Percentiles rank a stretch among this genome's conserved stretches.
Evolutionary conservation across 2,329 filamentous ascomycete species (phyloP).

Genomic region (Trichoderma aggressivum): DNA sequence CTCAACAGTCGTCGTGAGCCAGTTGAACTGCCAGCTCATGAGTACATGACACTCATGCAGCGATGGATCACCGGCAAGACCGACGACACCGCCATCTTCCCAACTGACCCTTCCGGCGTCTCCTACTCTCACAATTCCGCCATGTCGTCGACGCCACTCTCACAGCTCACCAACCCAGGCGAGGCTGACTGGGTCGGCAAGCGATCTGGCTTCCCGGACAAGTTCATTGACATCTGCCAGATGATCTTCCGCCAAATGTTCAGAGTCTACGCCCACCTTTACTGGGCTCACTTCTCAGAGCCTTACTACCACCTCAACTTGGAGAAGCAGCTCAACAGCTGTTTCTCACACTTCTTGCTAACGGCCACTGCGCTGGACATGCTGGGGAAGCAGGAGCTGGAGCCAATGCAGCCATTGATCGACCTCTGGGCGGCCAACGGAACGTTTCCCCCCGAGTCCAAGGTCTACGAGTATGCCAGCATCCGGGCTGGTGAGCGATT

Average conservation of each 20-base stretch:
- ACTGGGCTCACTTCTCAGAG: conserved; percentile 90
- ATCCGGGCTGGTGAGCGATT: conserved; percentile 57
- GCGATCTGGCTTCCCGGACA: conserved; percentile 84
- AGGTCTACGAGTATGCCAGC: conserved; percentile 64
- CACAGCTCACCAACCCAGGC: conserved; percentile 57
- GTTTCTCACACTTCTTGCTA: conserved; percentile 80
- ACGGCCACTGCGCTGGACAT: conserved; percentile 79
- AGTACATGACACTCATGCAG: conserved; percentile 94
- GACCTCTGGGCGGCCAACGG: conserved; percentile 89
- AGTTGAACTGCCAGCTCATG: conserved; percentile 85
- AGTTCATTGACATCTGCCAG: conserved; percentile 87
- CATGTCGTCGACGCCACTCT: conserved; percentile 56
- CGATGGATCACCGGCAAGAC: conserved; percentile 97
- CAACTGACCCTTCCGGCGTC: conserved; percentile 72
- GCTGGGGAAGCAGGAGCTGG: conserved; percentile 82
- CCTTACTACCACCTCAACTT: conserved; percentile 80
- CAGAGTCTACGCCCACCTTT: conserved; percentile 94
- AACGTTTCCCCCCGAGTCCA: conserved; percentile 74
- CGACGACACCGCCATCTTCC: conserved; percentile 84
- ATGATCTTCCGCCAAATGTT: conserved; percentile 98
- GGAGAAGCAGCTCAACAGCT: conserved; percentile 80
- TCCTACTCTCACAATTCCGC: conserved; percentile 63
- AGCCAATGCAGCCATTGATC: conserved; percentile 93
- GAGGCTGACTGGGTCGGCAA: conserved; percentile 82
- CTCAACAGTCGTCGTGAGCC: conserved; percentile 83